phyloP scores from a whole-genome alignment of 2,329 filamentous ascomycete species.

The Aspergillus neotritici region DNA sequence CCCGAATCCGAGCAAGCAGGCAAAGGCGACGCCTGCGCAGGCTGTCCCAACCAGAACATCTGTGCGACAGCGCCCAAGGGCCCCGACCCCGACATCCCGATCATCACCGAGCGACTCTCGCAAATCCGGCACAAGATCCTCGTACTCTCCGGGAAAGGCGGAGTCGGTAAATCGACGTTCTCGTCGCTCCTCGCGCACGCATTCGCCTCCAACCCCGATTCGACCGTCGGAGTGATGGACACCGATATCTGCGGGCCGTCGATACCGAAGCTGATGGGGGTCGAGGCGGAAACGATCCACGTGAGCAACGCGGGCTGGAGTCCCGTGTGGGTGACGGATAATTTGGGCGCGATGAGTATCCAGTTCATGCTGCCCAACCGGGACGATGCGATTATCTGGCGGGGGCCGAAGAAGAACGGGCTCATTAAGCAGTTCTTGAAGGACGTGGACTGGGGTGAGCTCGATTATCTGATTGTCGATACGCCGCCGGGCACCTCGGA shows the following conservation, averaged over 20 bases:
- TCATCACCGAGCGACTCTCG: slow-evolving; percentile 77
- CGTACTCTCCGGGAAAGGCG: slow-evolving; percentile 88
- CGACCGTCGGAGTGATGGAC: slow-evolving; percentile 90
- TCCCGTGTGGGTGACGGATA: slow-evolving; percentile 92
- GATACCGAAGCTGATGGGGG: slow-evolving; percentile 99
- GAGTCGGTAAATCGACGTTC: slow-evolving; percentile 94
- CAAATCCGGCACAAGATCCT: slow-evolving; percentile 87
- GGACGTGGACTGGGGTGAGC: slow-evolving; percentile 94
- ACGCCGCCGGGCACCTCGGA: slow-evolving; percentile 94
- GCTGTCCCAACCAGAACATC: slow-evolving; percentile 92
- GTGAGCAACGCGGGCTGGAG: slow-evolving; percentile 84
- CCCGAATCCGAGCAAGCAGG: slow-evolving; percentile 55
- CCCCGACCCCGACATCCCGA: slow-evolving; percentile 85
- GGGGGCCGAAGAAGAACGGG: slow-evolving; percentile 96
- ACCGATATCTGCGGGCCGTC: slow-evolving; percentile 94
- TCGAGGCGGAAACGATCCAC: slow-evolving; percentile 89
- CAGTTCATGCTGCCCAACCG: slow-evolving; percentile 95
- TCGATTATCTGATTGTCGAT: slow-evolving; percentile 90
- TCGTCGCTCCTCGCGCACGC: slow-evolving; percentile 82
- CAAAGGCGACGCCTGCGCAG: slow-evolving; percentile 75
- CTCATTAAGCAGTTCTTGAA: slow-evolving; percentile 97
- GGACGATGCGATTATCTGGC: slow-evolving; percentile 95
- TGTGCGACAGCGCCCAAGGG: slow-evolving; percentile 93
- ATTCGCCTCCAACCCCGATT: slow-evolving; percentile 73
- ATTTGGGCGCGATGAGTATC: slow-evolving; percentile 91